These are phyloP conservation scores for Linum usitatissimum DNA, from an alignment of 345 rosid genomes.

Conservation along the genomic window DNA sequence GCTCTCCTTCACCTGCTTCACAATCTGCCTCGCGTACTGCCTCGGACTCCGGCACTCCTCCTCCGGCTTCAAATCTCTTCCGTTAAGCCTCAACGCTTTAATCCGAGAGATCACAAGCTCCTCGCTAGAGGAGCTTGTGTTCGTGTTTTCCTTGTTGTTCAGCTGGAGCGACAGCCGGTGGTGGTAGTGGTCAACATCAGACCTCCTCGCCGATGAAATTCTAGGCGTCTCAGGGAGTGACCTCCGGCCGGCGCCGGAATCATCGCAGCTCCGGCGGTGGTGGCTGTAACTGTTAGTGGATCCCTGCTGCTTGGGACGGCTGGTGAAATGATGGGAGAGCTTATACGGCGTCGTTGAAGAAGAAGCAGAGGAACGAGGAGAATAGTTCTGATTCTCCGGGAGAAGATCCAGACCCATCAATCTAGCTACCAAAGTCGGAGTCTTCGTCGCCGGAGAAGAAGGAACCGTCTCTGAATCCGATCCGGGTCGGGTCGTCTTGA, in stretches of 20 bases:
- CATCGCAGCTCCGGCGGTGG: neutral
- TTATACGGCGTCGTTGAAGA: neutral
- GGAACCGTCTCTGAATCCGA: neutral
- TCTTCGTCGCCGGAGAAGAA: constrained; percentile 1
- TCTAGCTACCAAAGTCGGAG: constrained; percentile 2
- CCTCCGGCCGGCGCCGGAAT: neutral
- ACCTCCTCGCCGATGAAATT: constrained; percentile 1
- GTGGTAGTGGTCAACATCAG: constrained; percentile 3
- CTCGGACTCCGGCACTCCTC: constrained; percentile 36
- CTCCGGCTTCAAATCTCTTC: constrained; percentile 1
- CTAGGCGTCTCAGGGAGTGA: neutral
- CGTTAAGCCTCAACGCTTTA: neutral
- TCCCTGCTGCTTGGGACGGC: neutral
- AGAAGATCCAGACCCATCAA: constrained; percentile 3
- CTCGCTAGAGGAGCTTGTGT: neutral
- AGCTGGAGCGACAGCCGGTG: constrained; percentile 4
- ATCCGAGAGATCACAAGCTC: neutral
- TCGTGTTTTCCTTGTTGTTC: neutral
- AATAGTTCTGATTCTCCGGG: neutral
- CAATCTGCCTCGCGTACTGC: constrained; percentile 59
- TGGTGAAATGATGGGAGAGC: neutral
- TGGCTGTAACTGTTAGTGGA: neutral
- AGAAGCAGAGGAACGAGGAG: neutral
- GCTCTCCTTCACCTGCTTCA: constrained; percentile 65
- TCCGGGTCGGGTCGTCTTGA: neutral